Percentiles rank a stretch among this genome's conserved stretches.
These are phyloP conservation scores for Leccinum pallidistipes DNA, from an alignment of 1,284 basidiomycete species.

Conservation along the genomic window DNA sequence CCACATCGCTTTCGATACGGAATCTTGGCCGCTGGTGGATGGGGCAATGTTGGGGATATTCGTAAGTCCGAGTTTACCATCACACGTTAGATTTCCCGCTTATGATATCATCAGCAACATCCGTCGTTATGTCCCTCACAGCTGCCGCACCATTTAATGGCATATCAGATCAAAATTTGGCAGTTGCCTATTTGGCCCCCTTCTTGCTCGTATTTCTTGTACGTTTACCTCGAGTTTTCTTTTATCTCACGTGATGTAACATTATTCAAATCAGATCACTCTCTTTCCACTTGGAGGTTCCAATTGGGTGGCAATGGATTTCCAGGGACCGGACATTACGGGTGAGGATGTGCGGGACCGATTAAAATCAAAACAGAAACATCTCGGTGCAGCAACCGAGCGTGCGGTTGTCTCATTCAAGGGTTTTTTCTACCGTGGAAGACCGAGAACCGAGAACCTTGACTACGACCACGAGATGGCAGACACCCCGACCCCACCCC, in stretches of 20 bases:
- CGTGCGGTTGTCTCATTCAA: slow-evolving; percentile 2
- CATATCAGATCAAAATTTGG: slow-evolving; percentile 50
- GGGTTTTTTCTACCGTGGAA: neutral
- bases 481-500: neutral
- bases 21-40: slow-evolving; percentile 64
- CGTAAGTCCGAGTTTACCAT: slow-evolving; percentile 46
- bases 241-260: neutral
- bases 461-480: slow-evolving; percentile 13
- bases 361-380: slow-evolving; percentile 32
- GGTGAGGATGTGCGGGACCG: slow-evolving; percentile 50
- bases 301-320: slow-evolving; percentile 56
- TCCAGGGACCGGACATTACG: slow-evolving; percentile 59
- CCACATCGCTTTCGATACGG: slow-evolving; percentile 73
- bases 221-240: slow-evolving; percentile 16
- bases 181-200: slow-evolving; percentile 60
- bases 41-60: slow-evolving; percentile 66
- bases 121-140: slow-evolving; percentile 58
- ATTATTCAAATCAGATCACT: slow-evolving; percentile 45
- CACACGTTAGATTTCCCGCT: neutral
- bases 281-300: slow-evolving; percentile 62
- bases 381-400: slow-evolving; percentile 22
- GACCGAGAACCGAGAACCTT: neutral
- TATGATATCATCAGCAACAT: slow-evolving; percentile 49
- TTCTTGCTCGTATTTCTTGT: slow-evolving; percentile 48
- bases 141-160: slow-evolving; percentile 54